Evolutionary conservation across 768 basidiomycete species (phyloP).

Genomic region (Agaricus sinodeliciosus): DNA sequence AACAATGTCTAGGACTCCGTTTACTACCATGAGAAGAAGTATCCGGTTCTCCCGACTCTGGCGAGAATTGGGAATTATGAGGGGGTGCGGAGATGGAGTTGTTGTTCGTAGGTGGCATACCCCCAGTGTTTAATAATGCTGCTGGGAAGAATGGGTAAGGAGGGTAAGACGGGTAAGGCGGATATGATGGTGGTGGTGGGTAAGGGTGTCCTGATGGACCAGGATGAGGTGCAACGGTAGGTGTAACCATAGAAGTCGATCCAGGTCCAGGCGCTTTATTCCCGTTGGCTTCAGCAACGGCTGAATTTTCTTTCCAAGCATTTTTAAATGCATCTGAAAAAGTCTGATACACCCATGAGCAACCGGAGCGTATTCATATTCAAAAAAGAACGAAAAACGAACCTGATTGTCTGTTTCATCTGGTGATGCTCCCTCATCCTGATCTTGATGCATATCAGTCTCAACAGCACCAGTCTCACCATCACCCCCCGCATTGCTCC

Average conservation of each 20-base stretch:
- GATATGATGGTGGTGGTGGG: conserved; percentile 13
- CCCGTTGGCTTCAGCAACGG: conserved; percentile 22
- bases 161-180: conserved; percentile 19
- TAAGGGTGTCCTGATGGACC: conserved; percentile 13
- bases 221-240: conserved; percentile 3
- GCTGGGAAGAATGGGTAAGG: conserved; percentile 17
- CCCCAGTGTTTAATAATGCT: background rate
- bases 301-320: conserved; percentile 58
- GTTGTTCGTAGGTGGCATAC: conserved; percentile 13
- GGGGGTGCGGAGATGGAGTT: conserved; percentile 8
- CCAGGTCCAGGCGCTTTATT: conserved; percentile 10
- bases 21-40: conserved; percentile 26
- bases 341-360: conserved; percentile 22
- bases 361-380: background rate
- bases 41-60: conserved; percentile 2
- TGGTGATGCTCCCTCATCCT: background rate
- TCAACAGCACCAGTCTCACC: conserved; percentile 14
- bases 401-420: conserved; percentile 5
- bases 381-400: background rate
- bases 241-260: conserved; percentile 1
- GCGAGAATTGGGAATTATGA: conserved; percentile 4
- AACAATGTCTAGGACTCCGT: conserved; percentile 67
- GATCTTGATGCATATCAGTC: conserved; percentile 1
- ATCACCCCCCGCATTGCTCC: conserved; percentile 15
- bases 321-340: conserved; percentile 48